Conservation (phyloP, 148 eudicot species). For the Fagopyrum esculentum region DNA sequence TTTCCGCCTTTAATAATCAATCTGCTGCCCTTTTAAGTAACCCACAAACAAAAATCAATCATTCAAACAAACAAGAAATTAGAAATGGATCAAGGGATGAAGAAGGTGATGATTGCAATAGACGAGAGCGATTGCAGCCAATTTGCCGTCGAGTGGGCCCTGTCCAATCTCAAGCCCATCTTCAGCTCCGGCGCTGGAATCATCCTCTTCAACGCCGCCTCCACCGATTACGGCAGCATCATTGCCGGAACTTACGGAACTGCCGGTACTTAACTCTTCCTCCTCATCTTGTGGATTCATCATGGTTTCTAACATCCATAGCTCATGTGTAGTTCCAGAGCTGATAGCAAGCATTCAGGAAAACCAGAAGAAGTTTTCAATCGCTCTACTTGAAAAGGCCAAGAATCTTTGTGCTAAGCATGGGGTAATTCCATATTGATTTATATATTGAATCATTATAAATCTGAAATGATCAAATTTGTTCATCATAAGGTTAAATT, state of each 20-base stretch:
- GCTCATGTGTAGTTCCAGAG: slow-evolving; percentile 33
- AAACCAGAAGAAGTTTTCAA: slow-evolving; percentile 33
- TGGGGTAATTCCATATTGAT: slow-evolving; percentile 39
- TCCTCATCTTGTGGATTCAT: neutral
- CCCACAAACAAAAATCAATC: neutral
- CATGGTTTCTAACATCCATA: too few species aligned
- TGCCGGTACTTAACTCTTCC: slow-evolving; percentile 26
- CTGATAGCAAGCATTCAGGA: slow-evolving; percentile 38
- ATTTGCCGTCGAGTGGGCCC: slow-evolving; percentile 49
- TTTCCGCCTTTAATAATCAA: too few species aligned
- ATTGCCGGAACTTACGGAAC: slow-evolving; percentile 45
- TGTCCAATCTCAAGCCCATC: slow-evolving; percentile 26
- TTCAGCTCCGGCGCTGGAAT: slow-evolving; percentile 22
- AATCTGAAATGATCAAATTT: neutral
- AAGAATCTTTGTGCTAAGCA: slow-evolving; percentile 40
- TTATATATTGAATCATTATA: neutral
- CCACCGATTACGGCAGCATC: slow-evolving; percentile 34
- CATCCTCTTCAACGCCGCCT: slow-evolving; percentile 35
- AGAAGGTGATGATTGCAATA: slow-evolving; percentile 52
- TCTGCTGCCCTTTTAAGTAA: neutral
- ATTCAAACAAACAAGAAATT: neutral
- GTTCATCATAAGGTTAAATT: too few species aligned
- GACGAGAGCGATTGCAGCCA: slow-evolving; percentile 53
- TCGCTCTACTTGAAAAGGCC: slow-evolving; percentile 46
- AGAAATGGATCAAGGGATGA: slow-evolving; percentile 10